phyloP scores from a whole-genome alignment of 305 asterid genomes.

The Fraxinus latifolia region DNA sequence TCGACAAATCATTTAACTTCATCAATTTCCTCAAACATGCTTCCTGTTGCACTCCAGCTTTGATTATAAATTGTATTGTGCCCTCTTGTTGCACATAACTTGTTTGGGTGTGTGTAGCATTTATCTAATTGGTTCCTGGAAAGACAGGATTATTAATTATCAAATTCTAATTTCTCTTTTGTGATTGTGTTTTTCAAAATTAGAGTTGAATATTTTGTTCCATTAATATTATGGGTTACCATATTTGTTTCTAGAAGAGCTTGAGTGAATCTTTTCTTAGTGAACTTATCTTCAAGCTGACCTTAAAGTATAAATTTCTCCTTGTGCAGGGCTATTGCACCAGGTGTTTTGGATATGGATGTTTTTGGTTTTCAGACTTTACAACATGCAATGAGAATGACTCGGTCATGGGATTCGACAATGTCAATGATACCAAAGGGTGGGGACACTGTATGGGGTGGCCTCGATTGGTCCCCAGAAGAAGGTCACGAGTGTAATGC shows the following conservation, averaged over 20 bases:
- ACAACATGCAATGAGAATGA: slow-evolving; percentile 69
- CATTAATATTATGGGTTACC: neutral
- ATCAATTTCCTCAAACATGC: neutral
- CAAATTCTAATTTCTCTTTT: neutral
- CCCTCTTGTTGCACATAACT: neutral
- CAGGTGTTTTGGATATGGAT: slow-evolving; percentile 64
- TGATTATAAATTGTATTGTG: neutral
- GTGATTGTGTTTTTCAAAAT: neutral
- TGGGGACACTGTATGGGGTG: slow-evolving; percentile 84
- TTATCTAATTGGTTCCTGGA: neutral
- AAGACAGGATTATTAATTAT: neutral
- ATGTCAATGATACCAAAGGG: slow-evolving; percentile 85
- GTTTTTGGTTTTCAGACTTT: slow-evolving; percentile 65
- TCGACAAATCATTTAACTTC: slow-evolving; percentile 1
- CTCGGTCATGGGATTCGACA: slow-evolving; percentile 83
- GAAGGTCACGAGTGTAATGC: slow-evolving; percentile 50
- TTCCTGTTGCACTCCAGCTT: slow-evolving; percentile 4
- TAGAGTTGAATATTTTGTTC: neutral
- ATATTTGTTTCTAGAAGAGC: slow-evolving; percentile 1
- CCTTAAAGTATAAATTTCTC: slow-evolving; percentile 9
- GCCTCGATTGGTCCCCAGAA: slow-evolving; percentile 87
- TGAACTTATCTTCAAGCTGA: neutral
- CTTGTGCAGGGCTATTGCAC: slow-evolving; percentile 63
- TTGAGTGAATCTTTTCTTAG: slow-evolving; percentile 3
- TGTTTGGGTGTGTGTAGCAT: neutral